Evolutionary conservation across 192 early-diverging fungal species (phyloP), one percentile per base, ranked within the genome.

Genomic region (Endogone sp.): DNA sequence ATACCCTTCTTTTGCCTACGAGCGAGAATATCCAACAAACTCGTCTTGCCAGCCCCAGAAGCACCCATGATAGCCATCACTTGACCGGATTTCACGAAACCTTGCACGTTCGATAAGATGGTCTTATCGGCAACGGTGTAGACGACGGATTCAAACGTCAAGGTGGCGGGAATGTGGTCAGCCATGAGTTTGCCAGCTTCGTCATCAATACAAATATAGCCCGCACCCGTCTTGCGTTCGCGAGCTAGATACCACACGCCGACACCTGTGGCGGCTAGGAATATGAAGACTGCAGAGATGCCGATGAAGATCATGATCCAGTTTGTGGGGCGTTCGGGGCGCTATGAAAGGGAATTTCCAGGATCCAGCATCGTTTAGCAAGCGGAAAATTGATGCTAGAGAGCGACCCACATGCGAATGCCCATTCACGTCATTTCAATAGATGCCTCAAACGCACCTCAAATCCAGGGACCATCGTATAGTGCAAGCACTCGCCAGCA

Each of bases 11-110:
- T 88, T 76, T 87, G 82, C 69, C 94, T 78, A 3, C 86, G 81
- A 0, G 96, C 94, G 23, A 98, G 81, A 68, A 98, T 94, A 73
- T 98, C 94, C 49, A 98, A 78, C 60, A 96, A 79, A 29, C 90
- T 95, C 13, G 96, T 94, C 74, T 98, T 98, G 11, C 96, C 96
- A 0, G 96, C 96, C 3, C 93, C 94, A 23, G 93, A 94, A 10
- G 90, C 91, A 6, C 94, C 96, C 85, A 98, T 91, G 31, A 98
- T 92, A 13, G 94, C 96, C 85, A 95, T 87, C 8, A 98, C 87
- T 68, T 96, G 84, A 57, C 96, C 96, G 0, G 95, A 90, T 21
- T 84, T 78, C 4, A 93, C 92, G 22, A 87, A 71, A 29, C 96
- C 96, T 25, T 83, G 83, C 3, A 95, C 87, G 11, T 82, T 82